Conservation (phyloP, 2,329 filamentous ascomycete genomes). For the Coleophoma crateriformis region DNA sequence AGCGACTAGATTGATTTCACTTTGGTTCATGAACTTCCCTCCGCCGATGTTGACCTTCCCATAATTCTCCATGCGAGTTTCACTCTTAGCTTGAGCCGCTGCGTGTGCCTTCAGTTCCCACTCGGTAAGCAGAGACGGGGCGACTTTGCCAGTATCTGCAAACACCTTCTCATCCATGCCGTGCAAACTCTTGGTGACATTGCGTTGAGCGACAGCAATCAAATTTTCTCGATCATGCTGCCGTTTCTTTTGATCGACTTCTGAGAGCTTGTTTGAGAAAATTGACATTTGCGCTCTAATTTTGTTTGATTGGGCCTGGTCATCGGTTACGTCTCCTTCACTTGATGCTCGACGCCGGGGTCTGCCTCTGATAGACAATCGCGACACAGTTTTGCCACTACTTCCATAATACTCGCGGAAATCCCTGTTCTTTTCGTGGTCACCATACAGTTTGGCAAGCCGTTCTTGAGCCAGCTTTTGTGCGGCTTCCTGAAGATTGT, state of each 20-base stretch:
- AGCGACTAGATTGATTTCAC: slow-evolving; percentile 76
- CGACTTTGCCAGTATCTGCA: slow-evolving; percentile 68
- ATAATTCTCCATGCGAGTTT: slow-evolving; percentile 50
- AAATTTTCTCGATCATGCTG: slow-evolving; percentile 69
- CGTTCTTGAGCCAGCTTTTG: slow-evolving; percentile 82
- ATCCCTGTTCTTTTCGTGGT: slow-evolving; percentile 55
- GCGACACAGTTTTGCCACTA: slow-evolving; percentile 37
- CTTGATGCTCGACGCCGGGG: slow-evolving; percentile 61
- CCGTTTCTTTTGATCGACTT: slow-evolving; percentile 69
- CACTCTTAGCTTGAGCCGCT: slow-evolving; percentile 60
- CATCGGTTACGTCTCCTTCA: slow-evolving; percentile 50
- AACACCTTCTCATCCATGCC: slow-evolving; percentile 79
- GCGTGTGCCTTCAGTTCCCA: slow-evolving; percentile 76
- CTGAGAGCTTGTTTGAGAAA: slow-evolving; percentile 61
- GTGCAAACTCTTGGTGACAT: slow-evolving; percentile 74
- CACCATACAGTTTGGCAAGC: slow-evolving; percentile 72
- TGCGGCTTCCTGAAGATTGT: slow-evolving; percentile 77
- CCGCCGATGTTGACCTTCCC: slow-evolving; percentile 68
- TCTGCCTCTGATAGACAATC: slow-evolving; percentile 47
- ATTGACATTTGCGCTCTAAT: slow-evolving; percentile 77
- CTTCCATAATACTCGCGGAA: slow-evolving; percentile 75
- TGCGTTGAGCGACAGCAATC: slow-evolving; percentile 74
- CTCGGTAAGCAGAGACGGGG: slow-evolving; percentile 61
- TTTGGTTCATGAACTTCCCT: slow-evolving; percentile 72
- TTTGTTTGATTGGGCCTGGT: slow-evolving; percentile 56